Conservation (phyloP, 305 asterid species). For the Striga hermonthica region DNA sequence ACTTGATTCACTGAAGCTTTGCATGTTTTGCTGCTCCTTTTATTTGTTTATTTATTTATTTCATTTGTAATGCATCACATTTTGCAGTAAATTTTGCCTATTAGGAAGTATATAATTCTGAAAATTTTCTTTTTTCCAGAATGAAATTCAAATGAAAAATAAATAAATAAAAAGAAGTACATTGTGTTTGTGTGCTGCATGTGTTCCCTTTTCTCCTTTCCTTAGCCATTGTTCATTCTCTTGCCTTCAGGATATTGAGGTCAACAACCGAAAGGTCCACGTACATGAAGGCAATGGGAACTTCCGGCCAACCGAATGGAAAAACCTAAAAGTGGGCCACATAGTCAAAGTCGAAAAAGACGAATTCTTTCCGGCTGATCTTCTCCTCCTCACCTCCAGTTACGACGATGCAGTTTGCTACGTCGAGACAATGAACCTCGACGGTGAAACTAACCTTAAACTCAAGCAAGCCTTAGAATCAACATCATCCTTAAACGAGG, state of each 20-base stretch:
- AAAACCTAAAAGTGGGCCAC: conserved; percentile 74
- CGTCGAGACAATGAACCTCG: conserved; percentile 94
- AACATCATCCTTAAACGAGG: conserved; percentile 55
- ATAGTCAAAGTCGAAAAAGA: conserved; percentile 86
- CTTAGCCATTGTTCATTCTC: neutral
- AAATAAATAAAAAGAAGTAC: too few species aligned
- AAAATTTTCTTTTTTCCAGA: too few species aligned
- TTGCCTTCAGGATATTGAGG: conserved; percentile 71
- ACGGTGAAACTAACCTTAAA: conserved; percentile 92
- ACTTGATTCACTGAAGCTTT: too few species aligned
- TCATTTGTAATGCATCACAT: too few species aligned
- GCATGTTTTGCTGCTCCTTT: neutral
- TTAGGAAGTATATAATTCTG: too few species aligned
- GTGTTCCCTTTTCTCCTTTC: too few species aligned
- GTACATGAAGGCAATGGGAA: conserved; percentile 61
- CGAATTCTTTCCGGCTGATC: conserved; percentile 91
- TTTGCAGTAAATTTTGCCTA: too few species aligned
- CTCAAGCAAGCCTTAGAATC: conserved; percentile 80
- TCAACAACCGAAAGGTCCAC: conserved; percentile 71
- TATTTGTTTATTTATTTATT: too few species aligned
- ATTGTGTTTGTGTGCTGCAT: too few species aligned
- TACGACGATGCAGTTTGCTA: conserved; percentile 81
- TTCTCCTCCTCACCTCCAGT: conserved; percentile 78
- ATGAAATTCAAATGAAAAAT: too few species aligned
- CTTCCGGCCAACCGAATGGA: conserved; percentile 64